Evolutionary conservation across 345 rosid species (phyloP).

Genomic region (Noccaea caerulescens): DNA sequence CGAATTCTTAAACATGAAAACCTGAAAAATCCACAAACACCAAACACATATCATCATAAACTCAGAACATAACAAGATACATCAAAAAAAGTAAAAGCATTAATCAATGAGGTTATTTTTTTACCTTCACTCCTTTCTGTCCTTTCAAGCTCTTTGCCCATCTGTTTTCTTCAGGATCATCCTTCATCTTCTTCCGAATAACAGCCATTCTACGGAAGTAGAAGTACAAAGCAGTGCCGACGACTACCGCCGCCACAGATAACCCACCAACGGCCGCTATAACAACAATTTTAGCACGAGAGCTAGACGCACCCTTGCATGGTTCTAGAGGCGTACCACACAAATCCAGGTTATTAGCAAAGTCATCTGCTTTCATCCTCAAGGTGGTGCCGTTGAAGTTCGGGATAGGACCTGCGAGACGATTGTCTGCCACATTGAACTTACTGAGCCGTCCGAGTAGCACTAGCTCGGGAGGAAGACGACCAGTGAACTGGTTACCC

Average conservation of each 20-base stretch:
- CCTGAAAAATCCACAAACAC: constrained; percentile 51
- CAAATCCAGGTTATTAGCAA: constrained; percentile 62
- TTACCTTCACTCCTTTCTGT: constrained; percentile 72
- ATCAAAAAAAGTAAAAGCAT: neutral
- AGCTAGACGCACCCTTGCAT: constrained; percentile 44
- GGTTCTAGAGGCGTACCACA: constrained; percentile 62
- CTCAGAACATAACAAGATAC: constrained; percentile 14
- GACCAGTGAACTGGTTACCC: constrained; percentile 61
- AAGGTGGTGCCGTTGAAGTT: rapidly evolving
- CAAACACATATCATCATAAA: constrained; percentile 7
- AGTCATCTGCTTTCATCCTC: neutral
- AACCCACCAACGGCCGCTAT: constrained; percentile 76
- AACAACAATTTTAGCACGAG: constrained; percentile 52
- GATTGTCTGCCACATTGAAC: constrained; percentile 66
- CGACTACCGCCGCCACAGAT: constrained; percentile 63
- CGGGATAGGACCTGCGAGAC: constrained; percentile 68
- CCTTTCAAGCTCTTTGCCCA: constrained; percentile 82
- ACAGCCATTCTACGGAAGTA: constrained; percentile 56
- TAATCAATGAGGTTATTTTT: constrained; percentile 26
- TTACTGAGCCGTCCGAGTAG: constrained; percentile 55
- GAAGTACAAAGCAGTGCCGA: constrained; percentile 56
- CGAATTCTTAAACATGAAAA: constrained; percentile 83
- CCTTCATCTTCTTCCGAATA: constrained; percentile 67
- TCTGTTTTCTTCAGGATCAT: constrained; percentile 91
- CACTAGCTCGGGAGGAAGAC: constrained; percentile 58